Percentiles rank a stretch among this genome's conserved stretches.
Evolutionary conservation across 2,329 filamentous ascomycete genomes (phyloP).

Genomic region (Aspergillus pseudotamarii): DNA sequence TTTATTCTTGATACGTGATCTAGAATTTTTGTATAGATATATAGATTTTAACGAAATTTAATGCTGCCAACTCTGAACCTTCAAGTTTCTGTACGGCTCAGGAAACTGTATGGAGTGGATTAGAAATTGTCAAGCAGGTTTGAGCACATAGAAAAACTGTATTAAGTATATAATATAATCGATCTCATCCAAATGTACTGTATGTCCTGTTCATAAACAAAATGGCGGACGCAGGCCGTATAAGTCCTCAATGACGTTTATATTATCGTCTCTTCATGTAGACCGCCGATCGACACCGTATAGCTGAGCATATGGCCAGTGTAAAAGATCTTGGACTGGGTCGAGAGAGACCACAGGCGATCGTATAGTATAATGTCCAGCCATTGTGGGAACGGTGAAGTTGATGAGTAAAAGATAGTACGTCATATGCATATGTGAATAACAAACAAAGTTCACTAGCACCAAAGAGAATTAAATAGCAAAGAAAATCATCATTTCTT

Average conservation of each 20-base stretch:
- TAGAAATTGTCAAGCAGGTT: not conserved
- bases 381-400: not conserved
- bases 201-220: not conserved
- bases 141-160: not conserved
- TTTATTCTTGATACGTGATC: not conserved
- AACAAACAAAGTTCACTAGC: not conserved
- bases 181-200: conserved; percentile 1
- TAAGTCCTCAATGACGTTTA: not conserved
- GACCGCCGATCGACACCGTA: not conserved
- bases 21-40: conserved; percentile 7
- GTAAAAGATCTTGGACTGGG: not conserved
- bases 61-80: not conserved
- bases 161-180: not conserved
- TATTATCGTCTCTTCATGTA: conserved; percentile 7
- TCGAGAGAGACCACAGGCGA: not conserved
- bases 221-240: not conserved
- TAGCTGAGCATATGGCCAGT: not conserved
- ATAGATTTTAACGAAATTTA: conserved; percentile 6
- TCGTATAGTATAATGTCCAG: not conserved
- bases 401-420: not conserved
- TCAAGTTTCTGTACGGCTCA: not conserved
- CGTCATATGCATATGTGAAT: not conserved
- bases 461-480: not conserved
- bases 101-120: not conserved
- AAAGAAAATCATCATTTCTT: not conserved